Base-by-base conservation (phyloP, 1,139 yeast species). In the Barnettozyma hawaiiensis region DNA sequence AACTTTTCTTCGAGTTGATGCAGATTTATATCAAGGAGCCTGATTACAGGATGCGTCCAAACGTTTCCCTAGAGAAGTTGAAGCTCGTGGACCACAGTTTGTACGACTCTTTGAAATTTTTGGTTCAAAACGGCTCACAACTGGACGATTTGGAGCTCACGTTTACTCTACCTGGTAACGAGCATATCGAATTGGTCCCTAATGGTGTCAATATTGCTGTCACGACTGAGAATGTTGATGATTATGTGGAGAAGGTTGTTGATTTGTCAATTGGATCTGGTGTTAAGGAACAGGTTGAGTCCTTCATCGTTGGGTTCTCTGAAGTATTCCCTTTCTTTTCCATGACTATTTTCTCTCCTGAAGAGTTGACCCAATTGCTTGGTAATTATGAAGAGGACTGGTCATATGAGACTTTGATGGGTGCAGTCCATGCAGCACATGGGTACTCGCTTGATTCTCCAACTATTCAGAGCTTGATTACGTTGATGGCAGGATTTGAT, bases 371-470 rank as follows among this genome's bases (percentile, higher is more conserved):
- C 2, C 75, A 74, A 35, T 60, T 92, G 41, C 79, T 86, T 54
- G 92, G 94, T 23, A 79, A 76, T 47, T 77, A 78, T 2, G 81
- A 81, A 41, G 97, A 89, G 57, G 97, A 92, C 57, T 92, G 98
- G 97, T 76, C 92, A 0, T 51, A 55, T 31, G 76, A 72, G 37
- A 76, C 94, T 0, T 65, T 92, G 37, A 57, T 68, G 9, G 69
- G 76, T 2, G 71, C 81, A 0, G 68, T 92, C 20, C 78, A 77
- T 52, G 96, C 97, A 0, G 95, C 90, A 55, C 98, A 92, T 62
- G 98, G 98, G 2, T 92, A 84, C 55, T 75, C 76, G 7, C 75
- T 76, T 57, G 94, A 84, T 28, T 85, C 95, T 2, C 65, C 65
- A 15, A 71, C 83, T 0, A 76, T 92, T 10, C 72, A 70, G 47